Base-by-base conservation (phyloP, 768 basidiomycete species). In the Fomitopsis pulvina region DNA sequence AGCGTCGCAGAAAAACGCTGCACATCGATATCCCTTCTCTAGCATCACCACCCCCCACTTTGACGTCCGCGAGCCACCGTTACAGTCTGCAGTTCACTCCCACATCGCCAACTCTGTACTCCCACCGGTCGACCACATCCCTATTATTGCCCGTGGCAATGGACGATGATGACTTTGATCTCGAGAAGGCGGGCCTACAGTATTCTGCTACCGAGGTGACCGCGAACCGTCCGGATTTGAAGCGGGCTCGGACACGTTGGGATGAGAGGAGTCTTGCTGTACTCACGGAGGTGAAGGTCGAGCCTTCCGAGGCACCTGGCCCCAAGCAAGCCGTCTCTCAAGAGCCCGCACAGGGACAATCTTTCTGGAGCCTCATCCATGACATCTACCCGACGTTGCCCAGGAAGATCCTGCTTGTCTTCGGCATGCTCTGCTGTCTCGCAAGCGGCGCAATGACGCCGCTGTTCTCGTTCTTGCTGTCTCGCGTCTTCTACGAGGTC, bases 381-480 rank as follows among this genome's bases (percentile, higher is more conserved):
- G 67, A 65, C 6, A 72, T 85, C 52, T 84, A 80, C 62, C 86
- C 85, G 2, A 80, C 79, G 0, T 69, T 96, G 24, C 92, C 93
- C 0, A 63, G 77, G 61, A 96, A 94, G 60, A 72, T 74, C 3
- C 54, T 89, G 38, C 65, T 96, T 52, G 58, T 81, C 62, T 25
- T 88, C 46, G 93, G 93, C 16, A 71, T 95, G 22, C 2, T 81
- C 50, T 60, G 78, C n/a, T 84, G 85, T 50, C 54, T 92, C 37
- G 65, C 78, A 47, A 86, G 81, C 56, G 95, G 96, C 20, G 77
- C 87, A 2, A 81, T 87, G 73, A 96, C 92, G 0, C 95, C 96
- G 2, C 51, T 97, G 40, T 99, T 97, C 75, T 93, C 95, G 1
- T 91, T 77, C 72, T 77, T 93, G 55, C 82, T 96, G 58, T 88